Conservation (phyloP, 2,329 filamentous ascomycete genomes). For the Pestalotiopsis sp. region DNA sequence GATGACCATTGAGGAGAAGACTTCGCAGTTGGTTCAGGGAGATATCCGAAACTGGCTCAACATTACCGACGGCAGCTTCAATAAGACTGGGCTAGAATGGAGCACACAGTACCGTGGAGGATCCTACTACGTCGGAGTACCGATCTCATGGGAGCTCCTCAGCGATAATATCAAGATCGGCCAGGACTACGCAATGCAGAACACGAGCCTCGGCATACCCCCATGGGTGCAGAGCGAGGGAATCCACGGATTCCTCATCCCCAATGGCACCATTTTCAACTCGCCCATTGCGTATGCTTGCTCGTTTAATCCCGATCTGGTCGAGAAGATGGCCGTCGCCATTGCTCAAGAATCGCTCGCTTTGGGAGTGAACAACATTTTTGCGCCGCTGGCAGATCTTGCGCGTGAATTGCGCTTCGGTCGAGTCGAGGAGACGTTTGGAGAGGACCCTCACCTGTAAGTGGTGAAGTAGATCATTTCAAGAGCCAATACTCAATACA, state of each 20-base stretch:
- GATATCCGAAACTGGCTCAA: slow-evolving; percentile 77
- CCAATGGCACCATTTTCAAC: slow-evolving; percentile 79
- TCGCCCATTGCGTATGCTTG: slow-evolving; percentile 74
- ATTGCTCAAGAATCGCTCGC: slow-evolving; percentile 69
- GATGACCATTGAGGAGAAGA: slow-evolving; percentile 78
- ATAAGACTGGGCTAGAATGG: slow-evolving; percentile 66
- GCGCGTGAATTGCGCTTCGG: slow-evolving; percentile 73
- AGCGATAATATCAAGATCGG: slow-evolving; percentile 63
- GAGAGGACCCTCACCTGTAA: slow-evolving; percentile 67
- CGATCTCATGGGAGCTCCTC: slow-evolving; percentile 65
- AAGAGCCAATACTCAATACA: not conserved
- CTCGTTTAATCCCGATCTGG: slow-evolving; percentile 67
- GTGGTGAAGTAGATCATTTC: slow-evolving; percentile 13
- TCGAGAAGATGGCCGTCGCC: slow-evolving; percentile 67
- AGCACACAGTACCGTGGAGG: slow-evolving; percentile 70
- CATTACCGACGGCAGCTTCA: slow-evolving; percentile 66
- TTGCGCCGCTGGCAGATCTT: slow-evolving; percentile 71
- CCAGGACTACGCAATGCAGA: slow-evolving; percentile 70
- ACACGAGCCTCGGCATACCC: slow-evolving; percentile 71
- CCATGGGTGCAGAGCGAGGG: slow-evolving; percentile 75
- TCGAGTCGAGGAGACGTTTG: slow-evolving; percentile 74
- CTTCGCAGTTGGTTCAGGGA: slow-evolving; percentile 68
- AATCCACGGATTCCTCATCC: slow-evolving; percentile 72
- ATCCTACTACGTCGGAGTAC: slow-evolving; percentile 72
- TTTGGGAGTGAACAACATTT: slow-evolving; percentile 73